Evolutionary conservation across 1,139 yeast species (phyloP).

Genomic region (Debaryomyces psychrophilus): DNA sequence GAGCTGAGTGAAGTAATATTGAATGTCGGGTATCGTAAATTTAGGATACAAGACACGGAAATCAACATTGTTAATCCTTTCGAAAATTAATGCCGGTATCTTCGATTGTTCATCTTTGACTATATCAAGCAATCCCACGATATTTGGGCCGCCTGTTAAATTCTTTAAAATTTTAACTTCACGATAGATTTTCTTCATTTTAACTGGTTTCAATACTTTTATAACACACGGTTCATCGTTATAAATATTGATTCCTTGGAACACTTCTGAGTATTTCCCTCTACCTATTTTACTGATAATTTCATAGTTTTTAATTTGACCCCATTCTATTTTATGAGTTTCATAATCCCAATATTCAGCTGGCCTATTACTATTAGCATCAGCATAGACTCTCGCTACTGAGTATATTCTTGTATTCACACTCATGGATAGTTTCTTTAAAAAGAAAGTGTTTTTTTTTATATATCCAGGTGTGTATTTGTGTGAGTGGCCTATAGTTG

Average conservation of each 20-base stretch:
- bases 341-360: constrained; percentile 95
- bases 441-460: not conserved
- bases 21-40: constrained; percentile 63
- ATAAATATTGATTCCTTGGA: constrained; percentile 61
- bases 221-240: constrained; percentile 62
- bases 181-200: constrained; percentile 75
- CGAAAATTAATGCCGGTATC: constrained; percentile 77
- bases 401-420: constrained; percentile 52
- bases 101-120: constrained; percentile 75
- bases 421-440: constrained; percentile 24
- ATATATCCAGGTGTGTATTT: not conserved
- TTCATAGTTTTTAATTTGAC: constrained; percentile 78
- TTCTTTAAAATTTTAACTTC: constrained; percentile 78
- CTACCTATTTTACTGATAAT: constrained; percentile 91
- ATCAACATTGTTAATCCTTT: constrained; percentile 70
- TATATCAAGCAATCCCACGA: constrained; percentile 68
- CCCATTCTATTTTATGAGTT: constrained; percentile 71
- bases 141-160: constrained; percentile 74
- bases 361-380: constrained; percentile 79
- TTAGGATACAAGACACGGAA: constrained; percentile 72
- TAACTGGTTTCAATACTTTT: constrained; percentile 78
- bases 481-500: not conserved
- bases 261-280: constrained; percentile 97
- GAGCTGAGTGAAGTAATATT: constrained; percentile 69
- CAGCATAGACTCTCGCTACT: constrained; percentile 85